Evolutionary conservation across 2,329 filamentous ascomycete genomes (phyloP).

Genomic region (Colletotrichum sansevieriae): DNA sequence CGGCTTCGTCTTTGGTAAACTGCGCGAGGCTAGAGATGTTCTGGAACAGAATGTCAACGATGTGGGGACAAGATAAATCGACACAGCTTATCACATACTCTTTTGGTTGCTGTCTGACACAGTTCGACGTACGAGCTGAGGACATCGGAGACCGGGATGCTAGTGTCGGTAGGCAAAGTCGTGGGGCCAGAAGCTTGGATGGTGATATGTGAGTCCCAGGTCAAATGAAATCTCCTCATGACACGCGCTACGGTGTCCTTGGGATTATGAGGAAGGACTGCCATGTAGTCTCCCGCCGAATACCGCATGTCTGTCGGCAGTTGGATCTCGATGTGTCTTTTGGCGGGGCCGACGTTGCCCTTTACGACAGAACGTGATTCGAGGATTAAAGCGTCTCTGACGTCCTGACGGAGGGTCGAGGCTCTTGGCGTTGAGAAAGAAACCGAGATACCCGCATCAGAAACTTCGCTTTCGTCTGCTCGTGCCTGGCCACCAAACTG

Average conservation of each 20-base stretch:
- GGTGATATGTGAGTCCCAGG: conserved; percentile 76
- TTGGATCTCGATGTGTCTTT: conserved; percentile 76
- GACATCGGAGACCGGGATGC: conserved; percentile 73
- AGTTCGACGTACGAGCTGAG: conserved; percentile 81
- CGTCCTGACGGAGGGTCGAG: conserved; percentile 70
- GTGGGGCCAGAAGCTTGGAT: conserved; percentile 66
- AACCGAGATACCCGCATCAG: conserved; percentile 56
- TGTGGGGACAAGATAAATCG: rapidly evolving
- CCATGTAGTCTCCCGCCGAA: conserved; percentile 81
- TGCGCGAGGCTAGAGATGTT: conserved; percentile 45
- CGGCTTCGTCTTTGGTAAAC: conserved; percentile 50
- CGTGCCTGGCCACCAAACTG: conserved; percentile 64
- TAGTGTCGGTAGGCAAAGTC: conserved; percentile 66
- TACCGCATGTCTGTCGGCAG: conserved; percentile 77
- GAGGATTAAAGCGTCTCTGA: conserved; percentile 70
- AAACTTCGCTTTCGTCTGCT: conserved; percentile 46
- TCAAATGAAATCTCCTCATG: conserved; percentile 74
- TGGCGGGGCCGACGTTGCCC: conserved; percentile 63
- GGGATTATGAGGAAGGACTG: conserved; percentile 79
- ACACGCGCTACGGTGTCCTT: conserved; percentile 71
- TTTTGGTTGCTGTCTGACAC: conserved; percentile 78
- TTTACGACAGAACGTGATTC: conserved; percentile 62
- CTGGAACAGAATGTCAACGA: conserved; percentile 53
- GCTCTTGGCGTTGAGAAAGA: conserved; percentile 67
- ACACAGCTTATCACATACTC: conserved; percentile 52